phyloP scores from a whole-genome alignment of 306 rosid species.

The Herpetospermum pedunculosum region DNA sequence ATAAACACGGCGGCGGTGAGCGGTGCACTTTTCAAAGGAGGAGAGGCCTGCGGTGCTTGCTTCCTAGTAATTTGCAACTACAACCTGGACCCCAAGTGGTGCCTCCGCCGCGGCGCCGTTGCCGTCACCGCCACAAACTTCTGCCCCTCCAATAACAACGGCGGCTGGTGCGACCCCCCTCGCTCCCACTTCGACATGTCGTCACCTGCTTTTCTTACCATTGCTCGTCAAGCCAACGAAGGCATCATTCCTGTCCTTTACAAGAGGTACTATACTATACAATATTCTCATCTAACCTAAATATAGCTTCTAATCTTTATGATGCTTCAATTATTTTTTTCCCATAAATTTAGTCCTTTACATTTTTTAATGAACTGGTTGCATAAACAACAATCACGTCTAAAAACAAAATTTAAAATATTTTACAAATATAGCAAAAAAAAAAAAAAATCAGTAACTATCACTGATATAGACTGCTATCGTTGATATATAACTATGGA shows the following conservation, averaged over 20 bases:
- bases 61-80: conserved; percentile 59
- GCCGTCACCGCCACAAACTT: conserved; percentile 60
- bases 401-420: no score
- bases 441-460: no score
- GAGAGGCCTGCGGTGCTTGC: conserved; percentile 80
- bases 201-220: conserved; percentile 49
- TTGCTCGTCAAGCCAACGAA: conserved; percentile 73
- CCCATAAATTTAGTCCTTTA: no score
- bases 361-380: no score
- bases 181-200: conserved; percentile 83
- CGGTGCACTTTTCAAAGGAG: conserved; percentile 43
- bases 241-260: conserved; percentile 74
- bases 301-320: no score
- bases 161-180: conserved; percentile 86
- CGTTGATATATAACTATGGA: no score
- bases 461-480: no score
- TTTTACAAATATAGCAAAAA: no score
- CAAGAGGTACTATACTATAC: conserved; percentile 26
- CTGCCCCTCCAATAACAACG: conserved; percentile 75
- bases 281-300: not conserved
- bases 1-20: conserved; percentile 71
- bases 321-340: no score
- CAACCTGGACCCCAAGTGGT: conserved; percentile 57
- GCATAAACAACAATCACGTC: no score
- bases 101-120: conserved; percentile 33